Evolutionary conservation across 441 rosid genomes (phyloP).

Genomic region (Gossypium lobatum): DNA sequence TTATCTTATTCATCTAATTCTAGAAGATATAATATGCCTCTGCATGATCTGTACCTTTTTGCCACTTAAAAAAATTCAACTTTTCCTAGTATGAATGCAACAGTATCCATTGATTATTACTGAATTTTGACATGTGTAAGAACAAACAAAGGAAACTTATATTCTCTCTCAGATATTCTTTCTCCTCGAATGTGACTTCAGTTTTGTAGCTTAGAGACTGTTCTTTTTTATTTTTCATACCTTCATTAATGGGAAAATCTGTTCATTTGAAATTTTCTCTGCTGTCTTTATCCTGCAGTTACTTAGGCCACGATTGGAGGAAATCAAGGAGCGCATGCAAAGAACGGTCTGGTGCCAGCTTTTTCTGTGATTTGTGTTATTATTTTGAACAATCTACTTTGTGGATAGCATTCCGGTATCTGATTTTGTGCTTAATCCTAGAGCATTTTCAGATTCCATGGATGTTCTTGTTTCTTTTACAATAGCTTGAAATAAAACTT

Average conservation of each 20-base stretch:
- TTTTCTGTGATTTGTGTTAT: slow-evolving; percentile 11
- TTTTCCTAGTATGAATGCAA: neutral
- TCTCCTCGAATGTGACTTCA: neutral
- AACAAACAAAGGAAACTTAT: neutral
- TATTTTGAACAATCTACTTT: neutral
- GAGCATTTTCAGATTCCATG: neutral
- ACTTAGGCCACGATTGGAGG: slow-evolving; percentile 56
- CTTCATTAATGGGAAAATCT: neutral
- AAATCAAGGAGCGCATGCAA: slow-evolving; percentile 48
- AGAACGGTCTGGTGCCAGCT: slow-evolving; percentile 34
- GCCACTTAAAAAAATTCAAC: neutral
- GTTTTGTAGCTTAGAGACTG: neutral
- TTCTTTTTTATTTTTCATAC: neutral
- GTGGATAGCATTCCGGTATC: neutral
- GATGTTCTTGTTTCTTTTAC: neutral
- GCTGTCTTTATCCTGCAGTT: slow-evolving; percentile 46
- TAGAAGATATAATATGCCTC: neutral
- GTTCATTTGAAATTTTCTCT: neutral
- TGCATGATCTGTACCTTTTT: neutral
- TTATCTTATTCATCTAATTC: neutral
- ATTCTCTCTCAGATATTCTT: neutral
- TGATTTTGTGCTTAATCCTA: neutral
- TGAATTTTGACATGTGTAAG: neutral
- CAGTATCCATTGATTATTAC: neutral
- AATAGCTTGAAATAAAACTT: neutral